A percentile compares a stretch with the other conserved stretches of the same genome.
These are phyloP conservation scores for Debaryomyces nepalensis DNA, from an alignment of 1,139 yeast species.

Conservation along the genomic window DNA sequence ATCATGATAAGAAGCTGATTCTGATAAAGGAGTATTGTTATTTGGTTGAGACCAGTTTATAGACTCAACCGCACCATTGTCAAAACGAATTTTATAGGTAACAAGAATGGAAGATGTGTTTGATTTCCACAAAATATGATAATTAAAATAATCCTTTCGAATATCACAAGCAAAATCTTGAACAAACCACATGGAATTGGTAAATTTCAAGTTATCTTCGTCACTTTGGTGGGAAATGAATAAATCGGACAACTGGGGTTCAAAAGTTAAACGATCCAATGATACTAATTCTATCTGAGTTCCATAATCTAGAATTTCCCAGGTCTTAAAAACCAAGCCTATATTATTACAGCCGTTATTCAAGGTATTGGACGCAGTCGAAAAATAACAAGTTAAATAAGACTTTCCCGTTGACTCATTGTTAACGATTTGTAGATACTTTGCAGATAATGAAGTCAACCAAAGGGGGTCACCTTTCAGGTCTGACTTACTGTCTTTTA, in stretches of 20 bases:
- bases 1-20: slow-evolving; percentile 26
- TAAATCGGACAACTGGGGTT: slow-evolving; percentile 31
- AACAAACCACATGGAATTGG: slow-evolving; percentile 52
- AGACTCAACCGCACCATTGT: slow-evolving; percentile 24
- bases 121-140: slow-evolving; percentile 63
- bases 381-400: slow-evolving; percentile 25
- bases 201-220: slow-evolving; percentile 15
- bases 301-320: slow-evolving; percentile 27
- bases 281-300: slow-evolving; percentile 27
- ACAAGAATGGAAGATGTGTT: slow-evolving; percentile 56
- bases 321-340: slow-evolving; percentile 30
- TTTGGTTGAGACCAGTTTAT: slow-evolving; percentile 26
- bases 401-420: slow-evolving; percentile 15
- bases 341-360: slow-evolving; percentile 19
- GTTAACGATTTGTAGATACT: slow-evolving; percentile 30
- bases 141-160: slow-evolving; percentile 27
- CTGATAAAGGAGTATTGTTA: slow-evolving; percentile 6
- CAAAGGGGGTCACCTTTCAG: slow-evolving; percentile 24
- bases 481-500: slow-evolving; percentile 20
- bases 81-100: slow-evolving; percentile 24
- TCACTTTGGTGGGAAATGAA: slow-evolving; percentile 13
- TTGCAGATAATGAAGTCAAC: slow-evolving; percentile 39
- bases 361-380: slow-evolving; percentile 15
- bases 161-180: slow-evolving; percentile 44
- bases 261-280: slow-evolving; percentile 29